A percentile compares a stretch with the other conserved stretches of the same genome.
These are phyloP conservation scores for Rutstroemia sydowiana DNA, from an alignment of 2,329 filamentous ascomycete species.

Conservation along the genomic window DNA sequence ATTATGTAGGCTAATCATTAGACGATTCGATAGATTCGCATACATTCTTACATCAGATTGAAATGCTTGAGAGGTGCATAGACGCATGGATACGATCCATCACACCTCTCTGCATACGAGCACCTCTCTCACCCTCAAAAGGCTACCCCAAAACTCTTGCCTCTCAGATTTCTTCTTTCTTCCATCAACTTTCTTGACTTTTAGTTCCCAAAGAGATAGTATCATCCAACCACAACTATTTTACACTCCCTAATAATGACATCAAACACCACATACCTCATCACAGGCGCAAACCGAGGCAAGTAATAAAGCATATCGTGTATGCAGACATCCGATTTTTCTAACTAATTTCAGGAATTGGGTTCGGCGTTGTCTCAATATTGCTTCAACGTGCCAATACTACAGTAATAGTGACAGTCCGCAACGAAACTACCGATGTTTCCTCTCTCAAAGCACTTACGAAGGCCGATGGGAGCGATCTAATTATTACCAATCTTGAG, in stretches of 20 bases:
- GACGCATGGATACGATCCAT: too few species aligned
- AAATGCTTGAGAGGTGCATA: too few species aligned
- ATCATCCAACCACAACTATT: neutral
- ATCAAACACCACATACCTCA: slow-evolving; percentile 17
- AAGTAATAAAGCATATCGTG: neutral
- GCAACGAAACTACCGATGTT: slow-evolving; percentile 22
- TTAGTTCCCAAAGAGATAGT: too few species aligned
- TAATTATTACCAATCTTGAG: slow-evolving; percentile 34
- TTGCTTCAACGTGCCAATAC: slow-evolving; percentile 34
- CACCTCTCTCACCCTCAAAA: too few species aligned
- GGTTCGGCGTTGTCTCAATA: slow-evolving; percentile 28
- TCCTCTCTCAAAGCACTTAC: slow-evolving; percentile 24
- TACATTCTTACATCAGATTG: too few species aligned
- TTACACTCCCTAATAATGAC: slow-evolving; percentile 10
- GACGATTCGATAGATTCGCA: too few species aligned
- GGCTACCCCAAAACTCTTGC: too few species aligned
- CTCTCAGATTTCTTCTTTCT: too few species aligned
- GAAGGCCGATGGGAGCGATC: slow-evolving; percentile 19
- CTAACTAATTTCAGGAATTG: slow-evolving; percentile 22
- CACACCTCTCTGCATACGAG: too few species aligned
- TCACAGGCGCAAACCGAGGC: slow-evolving; percentile 27
- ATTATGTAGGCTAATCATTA: too few species aligned
- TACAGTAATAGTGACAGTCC: slow-evolving; percentile 35
- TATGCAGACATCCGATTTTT: neutral
- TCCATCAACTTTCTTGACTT: too few species aligned